Base-by-base conservation (phyloP, 768 basidiomycete species). In the Kockovaella imperatae region DNA sequence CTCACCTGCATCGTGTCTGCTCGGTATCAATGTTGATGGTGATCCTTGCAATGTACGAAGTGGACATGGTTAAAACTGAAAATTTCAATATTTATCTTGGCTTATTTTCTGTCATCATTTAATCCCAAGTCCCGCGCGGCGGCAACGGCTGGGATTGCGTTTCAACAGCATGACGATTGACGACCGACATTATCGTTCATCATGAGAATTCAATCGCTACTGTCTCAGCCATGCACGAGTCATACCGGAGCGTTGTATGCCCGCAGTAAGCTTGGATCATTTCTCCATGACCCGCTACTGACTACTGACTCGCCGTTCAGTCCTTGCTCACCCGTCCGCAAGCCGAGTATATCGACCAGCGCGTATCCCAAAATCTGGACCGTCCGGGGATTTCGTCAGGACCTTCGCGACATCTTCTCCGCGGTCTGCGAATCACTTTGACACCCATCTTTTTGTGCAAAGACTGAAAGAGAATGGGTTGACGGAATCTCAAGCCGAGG, bases 401-500 rank as follows among this genome's bases (percentile, higher is more conserved):
- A n/a, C n/a, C n/a, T n/a, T n/a, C n/a, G n/a, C n/a, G n/a, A n/a
- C n/a, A n/a, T n/a, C n/a, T n/a, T n/a, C n/a, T n/a, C n/a, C 32
- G 1, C 39, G 11, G 17, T n/a, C 28, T 13, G 58, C 52, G 7
- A 55, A 52, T n/a, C 89, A 91, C 68, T 96, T 97, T 57, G 93
- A 97, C 68, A 96, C 91, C 1, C 87, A 93, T 65, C 84, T 86
- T 54, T 93, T 95, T 65, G 89, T 96, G 31, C 83, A 88, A 71
- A 82, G 87, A 29, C 75, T 97, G 47, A 86, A 90, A 71, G 77
- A 80, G 50, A 85, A 95, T 64, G 93, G 93, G 0, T 72, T 97
- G 35, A 88, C 84, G 56, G 79, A 87, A 15, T 81, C 81, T 18
- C 93, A 96, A 73, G 90, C 93, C 0, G 89, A 96, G 68, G 93